phyloP scores from a whole-genome alignment of 305 asterid species.

The Galium porrigens region DNA sequence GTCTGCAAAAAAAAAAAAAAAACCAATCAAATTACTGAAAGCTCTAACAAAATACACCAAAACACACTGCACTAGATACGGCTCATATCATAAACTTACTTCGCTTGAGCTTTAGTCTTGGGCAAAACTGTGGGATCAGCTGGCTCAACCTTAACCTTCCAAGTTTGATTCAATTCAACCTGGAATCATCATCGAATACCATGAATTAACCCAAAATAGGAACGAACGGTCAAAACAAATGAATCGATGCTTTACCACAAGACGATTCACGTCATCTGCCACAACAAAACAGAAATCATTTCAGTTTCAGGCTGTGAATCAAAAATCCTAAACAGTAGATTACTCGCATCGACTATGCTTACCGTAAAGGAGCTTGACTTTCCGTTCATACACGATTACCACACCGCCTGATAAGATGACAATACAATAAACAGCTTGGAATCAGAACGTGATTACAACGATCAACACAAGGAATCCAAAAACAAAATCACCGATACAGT shows the following conservation, averaged over 20 bases:
- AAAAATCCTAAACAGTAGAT: constrained; percentile 3
- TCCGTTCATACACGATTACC: constrained; percentile 78
- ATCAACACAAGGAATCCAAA: background rate
- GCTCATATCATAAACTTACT: constrained; percentile 31
- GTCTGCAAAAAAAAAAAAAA: constrained; percentile 24
- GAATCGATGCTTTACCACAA: constrained; percentile 36
- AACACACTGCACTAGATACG: background rate
- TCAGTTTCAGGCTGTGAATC: constrained; percentile 7
- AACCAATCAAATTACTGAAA: constrained; percentile 4
- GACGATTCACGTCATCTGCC: constrained; percentile 76
- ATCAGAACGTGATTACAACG: background rate
- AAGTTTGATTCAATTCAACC: constrained; percentile 83
- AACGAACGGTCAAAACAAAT: background rate
- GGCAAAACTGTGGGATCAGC: constrained; percentile 55
- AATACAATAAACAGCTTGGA: background rate
- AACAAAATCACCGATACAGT: background rate
- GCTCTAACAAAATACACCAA: background rate
- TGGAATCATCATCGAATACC: constrained; percentile 16
- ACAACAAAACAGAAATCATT: constrained; percentile 7
- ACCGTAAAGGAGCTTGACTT: constrained; percentile 86
- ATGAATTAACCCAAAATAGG: background rate
- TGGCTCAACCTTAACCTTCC: constrained; percentile 53
- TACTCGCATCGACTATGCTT: constrained; percentile 1
- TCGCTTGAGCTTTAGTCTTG: constrained; percentile 61
- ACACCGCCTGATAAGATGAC: constrained; percentile 55